Base-by-base conservation (phyloP, 306 rosid species). In the Trifolium subterraneum region DNA sequence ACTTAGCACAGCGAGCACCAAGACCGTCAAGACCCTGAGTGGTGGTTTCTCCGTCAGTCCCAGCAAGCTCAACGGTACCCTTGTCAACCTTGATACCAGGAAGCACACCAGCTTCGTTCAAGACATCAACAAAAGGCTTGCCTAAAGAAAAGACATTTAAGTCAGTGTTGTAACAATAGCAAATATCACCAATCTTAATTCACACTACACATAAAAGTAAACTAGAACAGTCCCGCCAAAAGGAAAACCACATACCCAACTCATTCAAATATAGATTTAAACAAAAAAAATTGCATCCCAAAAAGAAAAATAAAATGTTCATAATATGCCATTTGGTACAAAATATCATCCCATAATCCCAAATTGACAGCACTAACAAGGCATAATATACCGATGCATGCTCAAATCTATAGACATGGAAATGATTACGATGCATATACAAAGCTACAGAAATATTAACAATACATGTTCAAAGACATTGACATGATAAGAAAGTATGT, bases 1-100 rank as follows among this genome's bases (percentile, higher is more conserved):
- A 81, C 68, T 82, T 81, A 0, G 42, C 39, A 14, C 85, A 82
- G 3, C 85, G 76, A 3, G 64, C 68, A 60, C 50, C 85, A 67
- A 82, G 82, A 11, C 82, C 82, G 16, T 82, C 85, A 14, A 82
- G 79, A 77, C 85, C 85, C 73, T 82, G 85, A 41, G 85, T 82
- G 56, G 85, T 82, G 68, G 85, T 82, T 50, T 82, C 82, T 42
- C 73, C 79, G 22, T 72, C 22, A 52, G 85, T 82, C 0, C 85
- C 85, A 1, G 85, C 82, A 22, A 82, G 82, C 2, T 72, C 82
- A 23, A 82, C 82, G 1, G 79, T 82, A 19, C 85, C 85, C 72
- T 77, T 82, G 79, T 82, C 85, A 77, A 82, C 85, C 82, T 82
- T 82, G 76, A 82, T 82, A 41, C 85, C 85, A 27, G 82, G 82